Percentiles rank a stretch among this genome's conserved stretches.
These are phyloP conservation scores for Trametes versicolor DNA, from an alignment of 1,284 basidiomycete genomes.

Conservation along the genomic window DNA sequence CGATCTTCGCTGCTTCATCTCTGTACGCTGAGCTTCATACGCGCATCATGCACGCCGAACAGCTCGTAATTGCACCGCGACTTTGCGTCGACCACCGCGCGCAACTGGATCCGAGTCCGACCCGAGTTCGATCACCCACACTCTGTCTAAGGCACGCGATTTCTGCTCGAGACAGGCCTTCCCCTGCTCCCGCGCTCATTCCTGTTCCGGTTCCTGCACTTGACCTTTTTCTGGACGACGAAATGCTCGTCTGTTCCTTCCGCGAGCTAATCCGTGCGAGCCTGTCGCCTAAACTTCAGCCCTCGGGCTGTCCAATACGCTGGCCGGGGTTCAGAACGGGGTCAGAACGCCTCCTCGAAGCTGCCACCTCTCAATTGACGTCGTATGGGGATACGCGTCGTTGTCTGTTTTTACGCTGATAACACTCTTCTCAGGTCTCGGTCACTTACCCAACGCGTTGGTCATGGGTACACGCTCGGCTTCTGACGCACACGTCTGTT, in stretches of 20 bases:
- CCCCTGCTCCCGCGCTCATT: background rate
- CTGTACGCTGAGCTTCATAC: background rate
- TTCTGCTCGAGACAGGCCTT: slow-evolving; percentile 14
- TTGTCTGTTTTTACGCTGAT: slow-evolving; percentile 17
- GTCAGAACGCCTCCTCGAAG: slow-evolving; percentile 8
- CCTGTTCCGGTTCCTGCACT: slow-evolving; percentile 16
- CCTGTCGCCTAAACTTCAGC: slow-evolving; percentile 1
- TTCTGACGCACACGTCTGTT: slow-evolving; percentile 20
- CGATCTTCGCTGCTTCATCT: background rate
- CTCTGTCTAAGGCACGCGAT: slow-evolving; percentile 18
- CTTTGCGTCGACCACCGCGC: background rate
- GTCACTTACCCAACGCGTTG: slow-evolving; percentile 22
- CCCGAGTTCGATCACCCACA: slow-evolving; percentile 6
- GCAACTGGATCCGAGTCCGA: slow-evolving; percentile 5
- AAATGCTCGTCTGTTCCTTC: background rate
- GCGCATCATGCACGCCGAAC: background rate
- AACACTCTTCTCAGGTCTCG: slow-evolving; percentile 8
- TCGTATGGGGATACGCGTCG: slow-evolving; percentile 2
- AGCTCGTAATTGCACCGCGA: background rate
- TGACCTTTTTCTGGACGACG: slow-evolving; percentile 3
- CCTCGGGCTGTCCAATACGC: background rate
- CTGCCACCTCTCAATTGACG: slow-evolving; percentile 1
- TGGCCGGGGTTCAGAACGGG: background rate
- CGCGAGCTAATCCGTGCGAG: background rate
- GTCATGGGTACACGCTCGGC: slow-evolving; percentile 24